phyloP scores from a whole-genome alignment of 2,329 filamentous ascomycete genomes.

The Paraphaeosphaeria sporulosa region DNA sequence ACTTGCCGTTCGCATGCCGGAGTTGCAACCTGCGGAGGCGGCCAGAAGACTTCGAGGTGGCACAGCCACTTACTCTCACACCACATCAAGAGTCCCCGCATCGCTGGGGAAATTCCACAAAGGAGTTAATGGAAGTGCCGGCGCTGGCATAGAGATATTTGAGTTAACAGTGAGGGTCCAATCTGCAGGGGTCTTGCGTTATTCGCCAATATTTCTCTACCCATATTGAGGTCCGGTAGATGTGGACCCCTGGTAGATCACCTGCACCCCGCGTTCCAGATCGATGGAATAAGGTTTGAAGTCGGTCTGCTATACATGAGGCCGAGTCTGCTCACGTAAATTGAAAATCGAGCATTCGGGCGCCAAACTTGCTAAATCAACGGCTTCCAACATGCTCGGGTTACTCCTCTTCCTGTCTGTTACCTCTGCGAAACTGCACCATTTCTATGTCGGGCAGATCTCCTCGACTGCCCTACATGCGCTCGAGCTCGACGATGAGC shows the following conservation, averaged over 20 bases:
- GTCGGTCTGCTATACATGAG: slow-evolving; percentile 12
- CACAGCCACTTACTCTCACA: slow-evolving; percentile 13
- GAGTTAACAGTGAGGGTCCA: slow-evolving; percentile 13
- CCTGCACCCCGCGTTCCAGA: slow-evolving; percentile 27
- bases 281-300: background rate
- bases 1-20: slow-evolving; percentile 18
- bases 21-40: slow-evolving; percentile 19
- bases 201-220: slow-evolving; percentile 21
- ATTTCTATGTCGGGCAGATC: slow-evolving; percentile 29
- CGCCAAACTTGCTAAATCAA: background rate
- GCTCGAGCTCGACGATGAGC: slow-evolving; percentile 25
- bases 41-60: slow-evolving; percentile 19
- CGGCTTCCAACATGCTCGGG: slow-evolving; percentile 15
- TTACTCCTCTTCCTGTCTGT: slow-evolving; percentile 17
- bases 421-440: slow-evolving; percentile 23
- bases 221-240: slow-evolving; percentile 21
- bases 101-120: background rate
- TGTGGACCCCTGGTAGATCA: slow-evolving; percentile 16
- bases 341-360: background rate
- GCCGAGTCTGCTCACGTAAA: background rate
- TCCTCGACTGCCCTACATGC: slow-evolving; percentile 24
- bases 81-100: slow-evolving; percentile 14
- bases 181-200: slow-evolving; percentile 12
- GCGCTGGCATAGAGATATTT: slow-evolving; percentile 7
- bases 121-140: slow-evolving; percentile 16